Conservation (phyloP, 805 yeast species). For the Isabelozyma gotoi region DNA sequence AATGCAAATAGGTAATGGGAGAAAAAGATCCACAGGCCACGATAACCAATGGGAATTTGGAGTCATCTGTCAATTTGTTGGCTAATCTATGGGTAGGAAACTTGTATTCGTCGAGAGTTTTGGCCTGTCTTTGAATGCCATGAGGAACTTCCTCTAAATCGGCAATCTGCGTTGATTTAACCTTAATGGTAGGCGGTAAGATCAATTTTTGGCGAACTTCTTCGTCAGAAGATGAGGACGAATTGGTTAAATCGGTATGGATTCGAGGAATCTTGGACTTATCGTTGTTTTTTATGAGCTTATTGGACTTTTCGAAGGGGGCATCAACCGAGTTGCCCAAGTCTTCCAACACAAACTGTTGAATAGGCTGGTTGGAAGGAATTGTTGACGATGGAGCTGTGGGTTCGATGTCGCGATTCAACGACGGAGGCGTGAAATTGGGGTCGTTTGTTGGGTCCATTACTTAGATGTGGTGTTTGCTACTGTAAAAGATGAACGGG, state of each 20-base stretch:
- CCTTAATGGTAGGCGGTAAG: slow-evolving; percentile 44
- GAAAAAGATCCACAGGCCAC: slow-evolving; percentile 98
- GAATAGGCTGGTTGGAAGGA: slow-evolving; percentile 75
- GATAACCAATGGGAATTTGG: slow-evolving; percentile 85
- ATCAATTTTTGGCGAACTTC: slow-evolving; percentile 16
- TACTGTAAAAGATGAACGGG: no score
- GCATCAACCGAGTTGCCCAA: slow-evolving; percentile 70
- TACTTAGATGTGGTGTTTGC: no score
- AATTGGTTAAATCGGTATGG: slow-evolving; percentile 51
- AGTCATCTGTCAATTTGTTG: slow-evolving; percentile 63
- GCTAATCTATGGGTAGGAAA: slow-evolving; percentile 90
- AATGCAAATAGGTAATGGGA: slow-evolving; percentile 90
- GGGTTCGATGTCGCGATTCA: slow-evolving; percentile 59
- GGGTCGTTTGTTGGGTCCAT: slow-evolving; percentile 97
- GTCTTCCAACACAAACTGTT: slow-evolving; percentile 77
- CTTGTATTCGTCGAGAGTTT: slow-evolving; percentile 59
- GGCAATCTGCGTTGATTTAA: slow-evolving; percentile 68
- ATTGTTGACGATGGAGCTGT: slow-evolving; percentile 66
- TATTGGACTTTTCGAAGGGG: slow-evolving; percentile 34
- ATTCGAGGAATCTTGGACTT: slow-evolving; percentile 49
- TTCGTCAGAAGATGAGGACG: slow-evolving; percentile 46
- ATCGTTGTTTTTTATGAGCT: slow-evolving; percentile 1
- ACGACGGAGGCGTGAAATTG: slow-evolving; percentile 82
- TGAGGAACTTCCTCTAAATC: slow-evolving; percentile 97
- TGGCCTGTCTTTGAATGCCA: slow-evolving; percentile 88